These are phyloP conservation scores for Paramecium primaurelia DNA, from an alignment of 73 alveolate genomes.

Conservation along the genomic window DNA sequence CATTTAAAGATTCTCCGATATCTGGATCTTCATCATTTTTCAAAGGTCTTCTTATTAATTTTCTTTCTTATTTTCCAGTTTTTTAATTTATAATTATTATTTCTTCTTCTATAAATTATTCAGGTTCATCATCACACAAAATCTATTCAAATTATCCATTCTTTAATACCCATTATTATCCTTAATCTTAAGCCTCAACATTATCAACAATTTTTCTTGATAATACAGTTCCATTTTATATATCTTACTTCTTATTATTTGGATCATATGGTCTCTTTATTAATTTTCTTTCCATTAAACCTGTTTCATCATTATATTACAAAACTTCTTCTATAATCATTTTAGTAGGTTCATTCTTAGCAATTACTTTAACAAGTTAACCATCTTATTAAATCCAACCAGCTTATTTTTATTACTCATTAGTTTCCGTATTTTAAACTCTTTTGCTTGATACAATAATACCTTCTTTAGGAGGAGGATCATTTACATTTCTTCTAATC, in stretches of 20 bases:
- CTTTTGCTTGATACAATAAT: background rate
- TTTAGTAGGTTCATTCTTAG: background rate
- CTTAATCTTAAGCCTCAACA: background rate
- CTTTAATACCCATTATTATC: background rate
- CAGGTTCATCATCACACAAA: background rate
- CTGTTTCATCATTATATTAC: slow-evolving; percentile 1
- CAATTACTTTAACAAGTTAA: background rate
- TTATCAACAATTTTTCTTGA: background rate
- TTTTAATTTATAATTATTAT: background rate
- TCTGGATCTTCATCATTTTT: background rate
- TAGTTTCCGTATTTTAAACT: background rate
- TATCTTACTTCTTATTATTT: background rate
- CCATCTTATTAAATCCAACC: background rate
- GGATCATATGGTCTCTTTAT: background rate
- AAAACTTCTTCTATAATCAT: background rate
- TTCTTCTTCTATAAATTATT: background rate
- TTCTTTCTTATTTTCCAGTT: slow-evolving; percentile 18
- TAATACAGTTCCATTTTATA: background rate
- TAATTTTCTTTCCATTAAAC: background rate
- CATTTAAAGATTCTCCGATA: background rate
- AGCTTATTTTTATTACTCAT: background rate
- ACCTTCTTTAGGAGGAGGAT: background rate
- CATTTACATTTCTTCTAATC: background rate
- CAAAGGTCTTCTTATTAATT: background rate
- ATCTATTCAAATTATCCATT: background rate